A percentile compares a stretch with the other conserved stretches of the same genome.
These are phyloP conservation scores for Suillus ampliporus DNA, from an alignment of 768 basidiomycete species.

Conservation along the genomic window DNA sequence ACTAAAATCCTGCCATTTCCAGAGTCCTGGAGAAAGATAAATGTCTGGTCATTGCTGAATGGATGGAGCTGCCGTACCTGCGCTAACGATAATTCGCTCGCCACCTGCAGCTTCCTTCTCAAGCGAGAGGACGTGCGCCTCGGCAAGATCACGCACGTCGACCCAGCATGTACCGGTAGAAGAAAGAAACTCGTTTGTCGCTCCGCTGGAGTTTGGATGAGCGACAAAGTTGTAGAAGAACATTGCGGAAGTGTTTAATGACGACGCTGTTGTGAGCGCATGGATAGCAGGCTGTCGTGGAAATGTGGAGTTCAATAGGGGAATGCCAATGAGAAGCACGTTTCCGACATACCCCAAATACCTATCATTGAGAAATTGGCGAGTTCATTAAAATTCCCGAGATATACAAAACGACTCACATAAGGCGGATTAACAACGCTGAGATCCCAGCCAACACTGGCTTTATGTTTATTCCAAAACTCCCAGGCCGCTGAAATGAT, in stretches of 20 bases:
- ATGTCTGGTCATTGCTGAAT: background rate
- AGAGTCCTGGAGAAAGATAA: constrained; percentile 22
- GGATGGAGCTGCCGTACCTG: constrained; percentile 25
- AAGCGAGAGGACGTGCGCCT: constrained; percentile 58
- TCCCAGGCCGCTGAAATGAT: constrained; percentile 52
- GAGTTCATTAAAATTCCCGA: background rate
- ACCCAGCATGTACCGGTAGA: constrained; percentile 42
- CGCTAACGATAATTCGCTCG: constrained; percentile 59
- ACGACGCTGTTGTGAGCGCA: constrained; percentile 38
- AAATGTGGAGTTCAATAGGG: background rate
- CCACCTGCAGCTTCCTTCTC: constrained; percentile 56
- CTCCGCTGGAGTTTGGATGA: constrained; percentile 23
- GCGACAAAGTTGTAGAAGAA: constrained; percentile 42
- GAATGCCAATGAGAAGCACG: background rate
- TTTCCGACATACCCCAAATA: constrained; percentile 32
- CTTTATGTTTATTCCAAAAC: constrained; percentile 42
- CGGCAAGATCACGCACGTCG: constrained; percentile 61
- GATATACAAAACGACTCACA: constrained; percentile 25
- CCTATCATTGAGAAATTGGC: constrained; percentile 16
- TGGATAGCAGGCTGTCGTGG: constrained; percentile 48
- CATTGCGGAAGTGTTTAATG: constrained; percentile 47
- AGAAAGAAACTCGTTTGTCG: constrained; percentile 31
- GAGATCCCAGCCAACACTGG: constrained; percentile 44
- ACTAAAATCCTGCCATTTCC: constrained; percentile 41
- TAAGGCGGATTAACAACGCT: constrained; percentile 46